A percentile compares a stretch with the other conserved stretches of the same genome.
phyloP scores from a whole-genome alignment of 306 rosid species.

The Malus fusca region DNA sequence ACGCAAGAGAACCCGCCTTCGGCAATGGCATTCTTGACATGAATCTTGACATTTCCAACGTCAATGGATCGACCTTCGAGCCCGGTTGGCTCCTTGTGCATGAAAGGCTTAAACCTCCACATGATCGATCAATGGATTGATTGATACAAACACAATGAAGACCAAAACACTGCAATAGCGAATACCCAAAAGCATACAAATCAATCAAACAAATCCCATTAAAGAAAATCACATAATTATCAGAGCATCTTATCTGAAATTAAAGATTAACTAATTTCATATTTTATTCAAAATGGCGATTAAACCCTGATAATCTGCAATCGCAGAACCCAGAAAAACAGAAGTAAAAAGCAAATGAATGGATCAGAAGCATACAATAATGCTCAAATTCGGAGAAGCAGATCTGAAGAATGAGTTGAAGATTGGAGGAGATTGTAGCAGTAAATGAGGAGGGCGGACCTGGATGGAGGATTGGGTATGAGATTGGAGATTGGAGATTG shows the following conservation, averaged over 20 bases:
- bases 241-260: background rate
- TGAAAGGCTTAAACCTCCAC: conserved; percentile 97
- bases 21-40: conserved; percentile 69
- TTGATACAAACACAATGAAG: background rate
- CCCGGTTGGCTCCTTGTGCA: conserved; percentile 77
- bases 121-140: conserved; percentile 22
- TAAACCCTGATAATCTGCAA: background rate
- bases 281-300: background rate
- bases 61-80: conserved; percentile 88
- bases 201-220: background rate
- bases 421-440: background rate
- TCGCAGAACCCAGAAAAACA: background rate
- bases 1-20: conserved; percentile 98
- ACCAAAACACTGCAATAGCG: background rate
- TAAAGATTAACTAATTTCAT: background rate
- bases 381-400: background rate
- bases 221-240: background rate
- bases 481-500: background rate
- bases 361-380: background rate
- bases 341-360: background rate
- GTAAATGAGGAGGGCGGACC: background rate
- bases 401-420: background rate
- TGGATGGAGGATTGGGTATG: background rate
- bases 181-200: background rate
- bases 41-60: conserved; percentile 77